Evolutionary conservation across 495 filamentous ascomycete species (phyloP).

Genomic region (Podospora pseudoanserina): DNA sequence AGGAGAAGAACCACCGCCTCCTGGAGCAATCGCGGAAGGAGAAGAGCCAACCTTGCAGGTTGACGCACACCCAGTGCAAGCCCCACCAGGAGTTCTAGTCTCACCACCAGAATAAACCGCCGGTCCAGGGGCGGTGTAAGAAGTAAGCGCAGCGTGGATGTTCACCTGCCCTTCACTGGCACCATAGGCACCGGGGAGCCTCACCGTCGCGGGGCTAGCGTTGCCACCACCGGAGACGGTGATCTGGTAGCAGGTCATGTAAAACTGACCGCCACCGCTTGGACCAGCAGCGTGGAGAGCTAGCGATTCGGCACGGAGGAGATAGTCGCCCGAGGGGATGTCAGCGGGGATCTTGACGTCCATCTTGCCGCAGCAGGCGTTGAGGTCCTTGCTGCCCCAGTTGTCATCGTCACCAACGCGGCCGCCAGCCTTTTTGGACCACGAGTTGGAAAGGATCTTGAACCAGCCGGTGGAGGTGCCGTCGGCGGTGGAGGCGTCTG

Average conservation of each 20-base stretch:
- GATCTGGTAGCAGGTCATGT: conserved; percentile 51
- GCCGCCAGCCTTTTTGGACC: conserved; percentile 37
- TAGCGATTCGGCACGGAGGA: conserved; percentile 50
- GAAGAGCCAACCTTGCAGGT: conserved; percentile 40
- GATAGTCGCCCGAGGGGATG: conserved; percentile 48
- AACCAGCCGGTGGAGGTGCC: conserved; percentile 42
- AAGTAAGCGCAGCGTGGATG: conserved; percentile 37
- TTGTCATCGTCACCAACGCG: conserved; percentile 41
- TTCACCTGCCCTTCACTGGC: conserved; percentile 48
- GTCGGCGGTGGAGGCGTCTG: conserved; percentile 45
- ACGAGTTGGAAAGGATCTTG: conserved; percentile 50
- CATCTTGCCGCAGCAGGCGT: conserved; percentile 50
- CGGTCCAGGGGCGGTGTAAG: conserved; percentile 41
- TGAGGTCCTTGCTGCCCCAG: conserved; percentile 53
- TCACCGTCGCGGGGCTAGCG: conserved; percentile 36
- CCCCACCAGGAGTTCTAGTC: conserved; percentile 32
- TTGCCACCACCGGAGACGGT: conserved; percentile 35
- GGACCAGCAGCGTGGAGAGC: conserved; percentile 48
- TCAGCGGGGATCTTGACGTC: conserved; percentile 46
- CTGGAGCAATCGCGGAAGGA: conserved; percentile 23
- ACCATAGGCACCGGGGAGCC: conserved; percentile 48
- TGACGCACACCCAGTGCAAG: conserved; percentile 38
- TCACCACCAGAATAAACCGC: conserved; percentile 39
- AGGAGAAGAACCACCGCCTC: conserved; percentile 2
- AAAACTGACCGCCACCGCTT: conserved; percentile 44